Evolutionary conservation across 345 rosid genomes (phyloP), one percentile per base, ranked within the genome.

Genomic region (Noccaea bulbosa): DNA sequence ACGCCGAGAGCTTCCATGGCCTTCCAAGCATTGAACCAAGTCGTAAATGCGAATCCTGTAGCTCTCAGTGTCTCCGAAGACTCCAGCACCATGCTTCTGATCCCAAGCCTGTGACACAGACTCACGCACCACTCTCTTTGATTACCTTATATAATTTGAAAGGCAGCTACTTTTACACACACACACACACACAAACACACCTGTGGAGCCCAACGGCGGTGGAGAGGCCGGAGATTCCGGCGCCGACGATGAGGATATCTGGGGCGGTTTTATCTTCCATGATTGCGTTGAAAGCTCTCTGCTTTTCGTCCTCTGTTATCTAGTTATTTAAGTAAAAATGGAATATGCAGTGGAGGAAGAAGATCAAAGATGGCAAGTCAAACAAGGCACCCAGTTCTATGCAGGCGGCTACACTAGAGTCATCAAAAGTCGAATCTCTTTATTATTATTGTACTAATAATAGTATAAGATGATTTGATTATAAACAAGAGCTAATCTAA

Each of bases 11-110:
- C 88, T 62, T 87, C 97, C 72, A 88, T 72, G 37, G 92, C 92
- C 69, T 70, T 88, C 97, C 92, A 87, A 56, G 85, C 94, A 49
- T 90, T 90, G 37, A 75, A 50, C 89, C 85, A 92, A 11, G 47
- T 70, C 0, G 75, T 9, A 3, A 89, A 44, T 2, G 88, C 89
- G 66, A 85, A 88, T 33, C 94, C 94, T 5, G 84, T 65, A 14
- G 40, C 72, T 69, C 94, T 84, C 70, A 92, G 79, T 9, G 3
- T 41, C 1, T 83, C 87, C 3, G 87, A 81, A 20, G 93, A 83
- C 77, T 90, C 96, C 77, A 92, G 71, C 22, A 88, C 91, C 49
- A 84, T 45, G 82, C 91, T 86, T 61, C 76, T 62, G 32, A 89
- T 77, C 60, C 96, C 96, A 68, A 78, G 82, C 81, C 98, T 90